Evolutionary conservation across 495 filamentous ascomycete genomes (phyloP), one percentile per base, ranked within the genome.

Genomic region (Talaromyces nanjingensis): DNA sequence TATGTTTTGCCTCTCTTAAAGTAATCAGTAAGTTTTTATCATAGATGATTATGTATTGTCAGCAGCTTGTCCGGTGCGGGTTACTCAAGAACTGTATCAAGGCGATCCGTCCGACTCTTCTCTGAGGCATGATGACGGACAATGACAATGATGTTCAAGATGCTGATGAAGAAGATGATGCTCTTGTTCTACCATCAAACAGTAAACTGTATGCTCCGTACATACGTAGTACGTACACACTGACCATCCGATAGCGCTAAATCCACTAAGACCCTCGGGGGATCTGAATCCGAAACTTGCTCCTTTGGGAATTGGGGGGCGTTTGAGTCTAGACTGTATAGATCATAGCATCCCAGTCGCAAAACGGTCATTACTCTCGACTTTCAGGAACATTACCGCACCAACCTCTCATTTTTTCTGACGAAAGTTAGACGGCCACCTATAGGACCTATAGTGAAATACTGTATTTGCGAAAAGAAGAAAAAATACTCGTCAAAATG

Each of bases 291-390:
- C 27, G 53, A 56, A 56, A 27, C 22, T 27, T 56, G 53, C 53
- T 22, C 53, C 22, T 4, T 56, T 29, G 22, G 24, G 53, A 27
- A 56, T 16, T 16, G 53, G 27, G 53, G 9, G 53, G 22, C 12
- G 22, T 56, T 56, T 56, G 53, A 56, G 53, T 56, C 53, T 56
- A 56, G 27, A 25, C 53, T 56, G 12, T 56, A 25, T 27, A 22
- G 53, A 56, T 56, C 24, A 6, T 27, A 56, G 53, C 20, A 6
- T 29, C 2, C 52, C 12, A 7, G 14, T 24, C 27, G 53, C 20
- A 29, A 56, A 25, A 56, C 27, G 53, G 53, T 29, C 22, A 27
- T 56, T 56, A 56, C 53, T 56, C 53, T 20, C 20, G n/a, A 7
- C 18, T 49, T 49, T 9, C 45, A 49, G 45, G 45, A 49, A 49